Evolutionary conservation across 176 grass and related monocot genomes (phyloP).

Genomic region (Triticum dicoccoides): DNA sequence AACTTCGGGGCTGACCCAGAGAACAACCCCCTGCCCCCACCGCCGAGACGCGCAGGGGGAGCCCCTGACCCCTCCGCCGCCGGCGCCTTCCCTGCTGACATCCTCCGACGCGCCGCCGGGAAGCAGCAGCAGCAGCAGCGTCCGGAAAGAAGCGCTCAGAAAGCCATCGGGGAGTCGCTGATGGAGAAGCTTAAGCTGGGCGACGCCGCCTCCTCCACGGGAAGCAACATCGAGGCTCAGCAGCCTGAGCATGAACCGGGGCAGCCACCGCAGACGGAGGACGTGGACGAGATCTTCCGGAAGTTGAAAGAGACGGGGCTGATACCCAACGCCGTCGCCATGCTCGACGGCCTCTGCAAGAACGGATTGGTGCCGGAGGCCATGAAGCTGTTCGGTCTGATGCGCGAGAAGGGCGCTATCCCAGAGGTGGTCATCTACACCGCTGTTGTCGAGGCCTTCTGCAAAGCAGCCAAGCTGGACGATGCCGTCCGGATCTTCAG

Average conservation of each 20-base stretch:
- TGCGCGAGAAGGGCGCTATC: constrained; percentile 90
- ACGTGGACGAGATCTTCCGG: constrained; percentile 67
- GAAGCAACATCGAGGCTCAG: neutral
- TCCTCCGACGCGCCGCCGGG: constrained; percentile 11
- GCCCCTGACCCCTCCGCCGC: constrained; percentile 9
- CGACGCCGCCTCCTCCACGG: neutral
- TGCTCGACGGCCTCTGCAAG: constrained; percentile 93
- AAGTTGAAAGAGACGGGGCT: constrained; percentile 95
- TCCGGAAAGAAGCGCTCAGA: constrained; percentile 21
- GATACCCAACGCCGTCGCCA: constrained; percentile 85
- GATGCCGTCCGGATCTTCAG: constrained; percentile 80
- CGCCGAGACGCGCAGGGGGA: neutral
- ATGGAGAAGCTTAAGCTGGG: constrained; percentile 68
- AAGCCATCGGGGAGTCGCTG: constrained; percentile 50
- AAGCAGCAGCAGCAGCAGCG: neutral
- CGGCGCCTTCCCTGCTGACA: constrained; percentile 29
- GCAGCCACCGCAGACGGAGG: constrained; percentile 30
- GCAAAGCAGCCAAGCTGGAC: constrained; percentile 59
- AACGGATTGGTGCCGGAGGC: constrained; percentile 89
- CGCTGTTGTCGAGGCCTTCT: constrained; percentile 82
- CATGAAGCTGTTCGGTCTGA: constrained; percentile 86
- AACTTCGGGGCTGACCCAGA: constrained; percentile 51
- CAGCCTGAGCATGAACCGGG: neutral
- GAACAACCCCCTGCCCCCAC: constrained; percentile 35
- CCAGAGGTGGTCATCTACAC: constrained; percentile 97